Conservation (phyloP, 2,329 filamentous ascomycete genomes). For the Phialemoniopsis sp. region DNA sequence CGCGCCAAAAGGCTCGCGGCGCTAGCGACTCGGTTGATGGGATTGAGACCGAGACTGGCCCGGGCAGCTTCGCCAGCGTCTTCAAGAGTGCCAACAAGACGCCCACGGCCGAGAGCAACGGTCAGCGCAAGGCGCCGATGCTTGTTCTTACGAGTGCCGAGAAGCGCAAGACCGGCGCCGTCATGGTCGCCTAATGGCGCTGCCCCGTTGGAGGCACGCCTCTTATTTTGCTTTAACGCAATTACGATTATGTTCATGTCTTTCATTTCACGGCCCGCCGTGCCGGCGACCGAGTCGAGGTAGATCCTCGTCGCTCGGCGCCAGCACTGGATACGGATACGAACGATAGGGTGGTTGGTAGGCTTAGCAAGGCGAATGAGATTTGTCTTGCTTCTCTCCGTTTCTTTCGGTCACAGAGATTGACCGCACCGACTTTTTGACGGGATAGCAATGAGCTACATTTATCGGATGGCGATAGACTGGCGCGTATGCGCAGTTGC, state of each 20-base stretch:
- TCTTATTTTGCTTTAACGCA: slow-evolving; percentile 13
- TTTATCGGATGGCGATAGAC: too few species aligned
- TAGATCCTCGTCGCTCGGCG: too few species aligned
- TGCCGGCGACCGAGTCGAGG: too few species aligned
- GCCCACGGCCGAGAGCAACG: slow-evolving; percentile 52
- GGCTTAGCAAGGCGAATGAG: too few species aligned
- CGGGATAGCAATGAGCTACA: too few species aligned
- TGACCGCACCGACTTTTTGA: too few species aligned
- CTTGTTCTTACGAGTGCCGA: slow-evolving; percentile 84
- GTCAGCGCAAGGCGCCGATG: slow-evolving; percentile 78
- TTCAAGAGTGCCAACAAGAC: slow-evolving; percentile 57
- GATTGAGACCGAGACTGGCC: slow-evolving; percentile 40
- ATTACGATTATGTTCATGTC: slow-evolving; percentile 20
- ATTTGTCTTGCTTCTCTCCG: too few species aligned
- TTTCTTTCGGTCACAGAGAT: too few species aligned
- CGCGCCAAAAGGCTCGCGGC: slow-evolving; percentile 57
- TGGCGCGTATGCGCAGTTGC: too few species aligned
- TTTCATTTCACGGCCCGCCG: slow-evolving; percentile 6
- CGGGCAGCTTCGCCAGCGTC: slow-evolving; percentile 62
- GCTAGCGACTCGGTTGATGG: slow-evolving; percentile 64
- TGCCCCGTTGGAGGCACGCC: not conserved
- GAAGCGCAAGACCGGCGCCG: slow-evolving; percentile 70
- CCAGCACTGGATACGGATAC: too few species aligned
- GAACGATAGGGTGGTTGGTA: too few species aligned
- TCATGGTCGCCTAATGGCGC: not conserved